A percentile compares a stretch with the other conserved stretches of the same genome.
phyloP scores from a whole-genome alignment of 352 stramenopile genomes.

The Plasmopara halstedii region DNA sequence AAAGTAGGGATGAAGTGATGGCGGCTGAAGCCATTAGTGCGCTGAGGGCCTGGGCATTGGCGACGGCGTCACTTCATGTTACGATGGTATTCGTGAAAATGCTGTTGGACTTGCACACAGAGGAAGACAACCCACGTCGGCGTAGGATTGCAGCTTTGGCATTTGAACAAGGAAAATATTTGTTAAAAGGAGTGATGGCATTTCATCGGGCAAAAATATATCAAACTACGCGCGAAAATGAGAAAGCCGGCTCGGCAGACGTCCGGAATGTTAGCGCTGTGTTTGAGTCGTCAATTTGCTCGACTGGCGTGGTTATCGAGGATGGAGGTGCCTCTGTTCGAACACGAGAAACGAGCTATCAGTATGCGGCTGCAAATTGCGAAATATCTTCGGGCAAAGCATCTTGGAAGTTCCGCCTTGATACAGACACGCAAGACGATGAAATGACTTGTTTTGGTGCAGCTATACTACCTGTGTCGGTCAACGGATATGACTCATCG shows the following conservation, averaged over 20 bases:
- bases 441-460: constrained; percentile 91
- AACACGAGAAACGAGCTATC: constrained; percentile 82
- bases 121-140: constrained; percentile 1
- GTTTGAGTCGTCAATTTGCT: constrained; percentile 79
- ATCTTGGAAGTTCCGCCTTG: constrained; percentile 83
- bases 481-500: constrained; percentile 87
- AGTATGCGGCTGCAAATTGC: constrained; percentile 80
- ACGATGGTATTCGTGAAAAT: constrained; percentile 70
- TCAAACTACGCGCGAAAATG: constrained; percentile 22
- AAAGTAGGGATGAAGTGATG: constrained; percentile 41
- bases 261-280: constrained; percentile 58
- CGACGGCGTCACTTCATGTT: constrained; percentile 65
- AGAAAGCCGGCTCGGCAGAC: constrained; percentile 44
- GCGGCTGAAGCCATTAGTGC: constrained; percentile 53
- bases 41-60: constrained; percentile 63
- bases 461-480: constrained; percentile 79
- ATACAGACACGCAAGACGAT: constrained; percentile 85
- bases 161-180: constrained; percentile 35
- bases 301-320: constrained; percentile 68
- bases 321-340: constrained; percentile 65
- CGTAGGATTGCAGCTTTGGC: constrained; percentile 26
- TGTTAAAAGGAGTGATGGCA: constrained; percentile 37
- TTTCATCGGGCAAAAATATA: constrained; percentile 42
- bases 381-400: constrained; percentile 68
- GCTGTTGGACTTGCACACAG: constrained; percentile 25